Percentiles rank a stretch among this genome's conserved stretches.
Evolutionary conservation across 2,329 filamentous ascomycete species (phyloP).

Genomic region (Paraphaeosphaeria minitans): DNA sequence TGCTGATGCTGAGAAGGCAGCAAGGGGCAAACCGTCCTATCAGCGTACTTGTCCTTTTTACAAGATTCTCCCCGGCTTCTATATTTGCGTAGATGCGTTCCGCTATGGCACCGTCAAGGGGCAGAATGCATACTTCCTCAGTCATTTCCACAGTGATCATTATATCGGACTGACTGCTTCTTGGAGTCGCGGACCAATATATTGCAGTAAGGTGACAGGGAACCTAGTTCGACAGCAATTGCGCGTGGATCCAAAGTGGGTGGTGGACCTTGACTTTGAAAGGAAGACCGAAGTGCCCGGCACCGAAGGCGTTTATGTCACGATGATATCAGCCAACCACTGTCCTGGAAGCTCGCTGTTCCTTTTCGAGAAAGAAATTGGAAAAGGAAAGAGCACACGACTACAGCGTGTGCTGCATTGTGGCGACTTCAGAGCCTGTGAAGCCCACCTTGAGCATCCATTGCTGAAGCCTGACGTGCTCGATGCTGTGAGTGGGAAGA

Average conservation of each 20-base stretch:
- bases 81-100: conserved; percentile 94
- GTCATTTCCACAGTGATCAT: conserved; percentile 97
- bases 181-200: conserved; percentile 94
- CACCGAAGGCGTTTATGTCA: conserved; percentile 82
- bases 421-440: conserved; percentile 92
- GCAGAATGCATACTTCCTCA: conserved; percentile 93
- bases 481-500: conserved; percentile 72
- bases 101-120: conserved; percentile 92
- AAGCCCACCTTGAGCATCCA: conserved; percentile 80
- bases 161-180: conserved; percentile 87
- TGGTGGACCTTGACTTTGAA: conserved; percentile 86
- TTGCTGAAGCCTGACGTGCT: conserved; percentile 75
- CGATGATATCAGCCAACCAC: conserved; percentile 96
- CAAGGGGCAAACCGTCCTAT: conserved; percentile 84
- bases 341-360: conserved; percentile 95
- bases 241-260: conserved; percentile 81
- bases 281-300: conserved; percentile 76
- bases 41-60: conserved; percentile 96
- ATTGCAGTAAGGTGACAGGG: conserved; percentile 90
- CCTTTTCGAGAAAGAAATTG: conserved; percentile 80
- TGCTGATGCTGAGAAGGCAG: conserved; percentile 76
- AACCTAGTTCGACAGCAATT: conserved; percentile 88
- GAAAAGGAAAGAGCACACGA: conserved; percentile 63
- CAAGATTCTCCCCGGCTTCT: conserved; percentile 93
- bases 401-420: conserved; percentile 88